Conservation (phyloP, 768 basidiomycete species). For the Lactarius hengduanensis region DNA sequence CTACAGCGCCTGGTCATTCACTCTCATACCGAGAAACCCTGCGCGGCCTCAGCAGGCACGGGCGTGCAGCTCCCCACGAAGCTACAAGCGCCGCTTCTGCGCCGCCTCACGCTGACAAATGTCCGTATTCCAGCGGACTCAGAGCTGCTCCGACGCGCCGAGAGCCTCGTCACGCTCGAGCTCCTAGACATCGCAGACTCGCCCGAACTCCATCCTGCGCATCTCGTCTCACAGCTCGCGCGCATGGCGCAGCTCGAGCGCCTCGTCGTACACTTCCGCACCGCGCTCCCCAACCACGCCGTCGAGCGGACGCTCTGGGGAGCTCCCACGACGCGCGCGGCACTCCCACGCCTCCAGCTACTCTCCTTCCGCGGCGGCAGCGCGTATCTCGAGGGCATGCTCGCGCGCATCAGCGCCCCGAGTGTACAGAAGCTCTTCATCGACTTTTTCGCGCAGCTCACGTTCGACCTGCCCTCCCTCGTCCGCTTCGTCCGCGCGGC, state of each 20-base stretch:
- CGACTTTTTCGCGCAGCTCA: constrained; percentile 14
- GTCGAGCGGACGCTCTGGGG: neutral
- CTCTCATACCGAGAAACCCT: neutral
- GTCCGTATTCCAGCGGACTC: neutral
- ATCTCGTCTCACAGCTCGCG: constrained; percentile 2
- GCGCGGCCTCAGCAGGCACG: neutral
- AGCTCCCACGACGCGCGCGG: neutral
- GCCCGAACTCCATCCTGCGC: neutral
- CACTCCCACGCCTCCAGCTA: neutral
- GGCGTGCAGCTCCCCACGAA: neutral
- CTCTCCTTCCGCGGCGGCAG: constrained; percentile 12
- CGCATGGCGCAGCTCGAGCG: constrained; percentile 9
- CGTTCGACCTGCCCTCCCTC: constrained; percentile 1
- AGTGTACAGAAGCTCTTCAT: neutral
- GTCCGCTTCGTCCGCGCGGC: neutral
- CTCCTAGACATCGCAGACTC: neutral
- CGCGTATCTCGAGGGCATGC: constrained; percentile 1
- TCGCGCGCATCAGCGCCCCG: neutral
- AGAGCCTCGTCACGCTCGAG: neutral
- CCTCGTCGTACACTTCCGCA: constrained; percentile 9
- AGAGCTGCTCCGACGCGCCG: neutral
- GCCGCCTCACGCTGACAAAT: constrained; percentile 2
- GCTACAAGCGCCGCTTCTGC: constrained; percentile 1
- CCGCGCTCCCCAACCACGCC: neutral
- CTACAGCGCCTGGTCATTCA: neutral